Conservation (phyloP, 106 monocot genomes). For the Allium sativum region DNA sequence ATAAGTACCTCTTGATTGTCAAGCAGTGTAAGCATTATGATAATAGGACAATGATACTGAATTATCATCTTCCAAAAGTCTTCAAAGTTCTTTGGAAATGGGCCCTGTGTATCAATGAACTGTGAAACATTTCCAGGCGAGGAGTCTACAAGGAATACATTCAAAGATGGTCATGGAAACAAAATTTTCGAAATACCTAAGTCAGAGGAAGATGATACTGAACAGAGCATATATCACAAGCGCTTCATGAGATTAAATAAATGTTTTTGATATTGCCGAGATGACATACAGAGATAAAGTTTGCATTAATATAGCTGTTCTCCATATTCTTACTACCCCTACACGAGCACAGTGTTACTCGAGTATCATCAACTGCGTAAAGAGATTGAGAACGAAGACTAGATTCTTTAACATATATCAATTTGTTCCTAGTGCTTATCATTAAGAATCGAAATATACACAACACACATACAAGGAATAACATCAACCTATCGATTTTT, state of each 20-base stretch:
- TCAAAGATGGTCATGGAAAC: not conserved
- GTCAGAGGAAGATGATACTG: too few species aligned
- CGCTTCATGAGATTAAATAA: not conserved
- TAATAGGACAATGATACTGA: slow-evolving; percentile 65
- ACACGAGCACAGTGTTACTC: slow-evolving; percentile 50
- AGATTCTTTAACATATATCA: too few species aligned
- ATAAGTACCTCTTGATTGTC: slow-evolving; percentile 61
- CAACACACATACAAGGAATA: slow-evolving; percentile 70
- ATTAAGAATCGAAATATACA: too few species aligned
- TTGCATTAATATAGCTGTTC: slow-evolving; percentile 81
- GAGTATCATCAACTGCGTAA: slow-evolving; percentile 57
- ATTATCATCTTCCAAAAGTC: slow-evolving; percentile 97
- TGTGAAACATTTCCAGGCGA: slow-evolving; percentile 33
- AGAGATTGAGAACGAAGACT: not conserved
- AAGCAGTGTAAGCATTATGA: slow-evolving; percentile 88
- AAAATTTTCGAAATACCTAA: too few species aligned
- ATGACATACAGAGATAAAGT: slow-evolving; percentile 61
- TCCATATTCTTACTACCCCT: slow-evolving; percentile 14
- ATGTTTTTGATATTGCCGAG: not conserved
- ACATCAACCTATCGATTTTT: slow-evolving; percentile 83
- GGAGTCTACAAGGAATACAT: slow-evolving; percentile 18
- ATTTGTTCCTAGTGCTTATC: too few species aligned
- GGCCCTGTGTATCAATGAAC: slow-evolving; percentile 97
- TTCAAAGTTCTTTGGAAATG: slow-evolving; percentile 61
- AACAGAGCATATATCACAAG: slow-evolving; percentile 1